These are phyloP conservation scores for Chaetomiaceae sp. DNA, from an alignment of 2,329 filamentous ascomycete species.

Conservation along the genomic window DNA sequence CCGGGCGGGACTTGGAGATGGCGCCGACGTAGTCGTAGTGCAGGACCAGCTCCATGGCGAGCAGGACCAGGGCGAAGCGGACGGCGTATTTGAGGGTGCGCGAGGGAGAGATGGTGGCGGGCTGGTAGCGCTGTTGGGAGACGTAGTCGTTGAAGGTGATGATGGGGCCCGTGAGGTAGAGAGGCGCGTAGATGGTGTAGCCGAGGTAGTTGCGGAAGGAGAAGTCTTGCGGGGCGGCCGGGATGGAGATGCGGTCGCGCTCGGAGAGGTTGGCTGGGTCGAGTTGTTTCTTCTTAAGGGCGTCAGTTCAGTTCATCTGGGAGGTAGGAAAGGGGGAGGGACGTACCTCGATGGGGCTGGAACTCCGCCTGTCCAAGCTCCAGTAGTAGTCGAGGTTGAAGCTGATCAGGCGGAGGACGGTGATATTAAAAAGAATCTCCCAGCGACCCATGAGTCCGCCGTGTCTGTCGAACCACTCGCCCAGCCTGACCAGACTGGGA, in stretches of 20 bases:
- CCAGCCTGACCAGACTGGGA: slow-evolving; percentile 54
- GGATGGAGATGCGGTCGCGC: slow-evolving; percentile 73
- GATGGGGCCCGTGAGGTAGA: slow-evolving; percentile 91
- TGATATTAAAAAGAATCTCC: slow-evolving; percentile 98
- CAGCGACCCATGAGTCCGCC: slow-evolving; percentile 83
- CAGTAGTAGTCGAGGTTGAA: slow-evolving; percentile 98
- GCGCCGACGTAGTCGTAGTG: slow-evolving; percentile 93
- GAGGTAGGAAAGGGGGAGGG: neutral
- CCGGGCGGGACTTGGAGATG: slow-evolving; percentile 74
- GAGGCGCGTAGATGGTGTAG: slow-evolving; percentile 84
- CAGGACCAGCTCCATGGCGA: slow-evolving; percentile 86
- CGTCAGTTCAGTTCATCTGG: slow-evolving; percentile 49
- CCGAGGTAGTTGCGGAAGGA: slow-evolving; percentile 82
- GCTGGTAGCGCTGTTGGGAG: slow-evolving; percentile 70
- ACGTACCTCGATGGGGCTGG: slow-evolving; percentile 77
- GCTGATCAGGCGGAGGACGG: slow-evolving; percentile 84
- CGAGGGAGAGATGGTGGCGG: slow-evolving; percentile 62
- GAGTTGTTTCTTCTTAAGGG: slow-evolving; percentile 91
- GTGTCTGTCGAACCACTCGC: slow-evolving; percentile 68
- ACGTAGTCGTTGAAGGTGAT: slow-evolving; percentile 98
- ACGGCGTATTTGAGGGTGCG: slow-evolving; percentile 78
- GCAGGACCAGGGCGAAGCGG: slow-evolving; percentile 73
- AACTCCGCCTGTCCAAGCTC: slow-evolving; percentile 63
- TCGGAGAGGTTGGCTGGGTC: slow-evolving; percentile 85
- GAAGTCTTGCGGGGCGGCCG: slow-evolving; percentile 68